phyloP scores from a whole-genome alignment of 768 basidiomycete genomes.

The Amanita exitialis region DNA sequence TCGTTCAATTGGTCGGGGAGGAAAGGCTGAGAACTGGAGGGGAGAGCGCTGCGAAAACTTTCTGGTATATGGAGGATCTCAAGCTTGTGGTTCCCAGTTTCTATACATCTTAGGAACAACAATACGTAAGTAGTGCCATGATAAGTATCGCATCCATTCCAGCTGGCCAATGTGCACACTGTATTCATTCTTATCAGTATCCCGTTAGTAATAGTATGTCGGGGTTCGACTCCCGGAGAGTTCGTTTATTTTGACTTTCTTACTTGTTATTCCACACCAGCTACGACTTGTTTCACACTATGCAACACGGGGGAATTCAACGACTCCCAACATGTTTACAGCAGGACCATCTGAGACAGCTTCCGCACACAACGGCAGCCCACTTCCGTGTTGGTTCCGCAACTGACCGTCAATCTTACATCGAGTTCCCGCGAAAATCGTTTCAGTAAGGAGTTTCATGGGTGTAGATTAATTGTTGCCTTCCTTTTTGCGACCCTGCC shows the following conservation, averaged over 20 bases:
- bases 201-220: constrained; percentile 6
- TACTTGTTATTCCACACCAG: no score
- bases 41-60: constrained; percentile 13
- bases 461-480: not conserved
- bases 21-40: constrained; percentile 22
- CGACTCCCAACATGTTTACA: not conserved
- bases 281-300: not conserved
- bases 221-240: constrained; percentile 8
- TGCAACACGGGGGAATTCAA: not conserved
- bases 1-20: constrained; percentile 52
- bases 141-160: no score
- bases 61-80: constrained; percentile 35
- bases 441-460: not conserved
- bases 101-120: constrained; percentile 18
- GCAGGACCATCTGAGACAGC: not conserved
- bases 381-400: not conserved
- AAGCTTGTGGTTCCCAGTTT: constrained; percentile 28
- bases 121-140: not conserved
- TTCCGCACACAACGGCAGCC: not conserved
- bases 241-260: not conserved
- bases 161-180: not conserved
- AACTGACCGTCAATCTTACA: not conserved
- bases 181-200: not conserved
- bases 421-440: not conserved
- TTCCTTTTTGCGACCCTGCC: not conserved